Base-by-base conservation (phyloP, 441 rosid genomes). In the Erysimum cheiri region DNA sequence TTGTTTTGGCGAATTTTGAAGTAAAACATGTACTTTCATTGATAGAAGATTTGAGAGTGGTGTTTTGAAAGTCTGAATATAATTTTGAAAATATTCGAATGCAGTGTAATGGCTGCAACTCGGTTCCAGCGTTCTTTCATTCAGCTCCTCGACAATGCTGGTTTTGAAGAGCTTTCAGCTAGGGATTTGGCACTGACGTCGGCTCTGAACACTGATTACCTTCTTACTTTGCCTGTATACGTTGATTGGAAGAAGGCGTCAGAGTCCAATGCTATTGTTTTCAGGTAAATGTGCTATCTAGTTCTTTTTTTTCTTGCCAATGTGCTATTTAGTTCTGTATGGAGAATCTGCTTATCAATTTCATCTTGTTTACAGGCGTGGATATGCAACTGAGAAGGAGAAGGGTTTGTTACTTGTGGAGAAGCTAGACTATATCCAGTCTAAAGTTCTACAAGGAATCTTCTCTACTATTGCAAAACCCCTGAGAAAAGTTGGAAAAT, bases 161-260 rank as follows among this genome's bases (percentile, higher is more conserved):
- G 88, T 78, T 94, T 91, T 79, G 89, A 92, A 82, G 99, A 94
- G 79, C 86, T 94, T 74, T 94, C 99, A 9, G 90, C 88, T 41
- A 72, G 77, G 74, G 99, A 94, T 85, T 85, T 94, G 89, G 85
- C 79, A 82, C 78, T 94, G 81, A 85, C 97, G 3, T 90, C 95
- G 10, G 92, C 97, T 62, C 81, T 94, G 72, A 94, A 92, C 69
- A 84, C 97, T 0, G 97, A 94, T 74, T 94, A 94, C 81, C 97
- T 94, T 70, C 96, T 94, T 71, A 94, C 91, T 24, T 81, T 94
- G 83, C 99, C 97, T 43, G 77, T 94, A 36, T 90, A 80, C 60
- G 93, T 94, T 72, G 99, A 91, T 74, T 94, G 99, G 99, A 88
- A 88, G 80, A 88, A 78, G 76, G 86, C 97, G 4, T 86, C 93